phyloP scores from a whole-genome alignment of 495 filamentous ascomycete species.

The Talaromyces adpressus region DNA sequence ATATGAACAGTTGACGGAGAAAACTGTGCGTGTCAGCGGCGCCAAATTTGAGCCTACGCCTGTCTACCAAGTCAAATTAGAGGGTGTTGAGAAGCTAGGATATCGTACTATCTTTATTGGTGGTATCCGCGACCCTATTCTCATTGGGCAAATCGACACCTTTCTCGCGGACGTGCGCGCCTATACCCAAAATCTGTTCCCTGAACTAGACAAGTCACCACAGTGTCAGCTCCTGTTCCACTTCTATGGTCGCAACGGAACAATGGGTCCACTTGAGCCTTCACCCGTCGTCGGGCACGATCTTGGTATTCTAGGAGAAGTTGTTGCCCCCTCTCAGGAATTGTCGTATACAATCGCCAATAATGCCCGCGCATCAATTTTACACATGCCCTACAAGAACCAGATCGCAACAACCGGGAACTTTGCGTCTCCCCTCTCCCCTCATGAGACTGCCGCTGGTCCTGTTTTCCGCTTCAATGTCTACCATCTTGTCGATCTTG shows the following conservation, averaged over 20 bases:
- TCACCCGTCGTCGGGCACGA: slow-evolving; percentile 14
- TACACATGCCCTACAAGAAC: slow-evolving; percentile 36
- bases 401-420: slow-evolving; percentile 41
- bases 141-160: slow-evolving; percentile 30
- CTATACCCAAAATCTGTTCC: slow-evolving; percentile 19
- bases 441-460: slow-evolving; percentile 28
- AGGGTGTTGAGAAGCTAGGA: slow-evolving; percentile 31
- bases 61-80: slow-evolving; percentile 38
- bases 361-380: slow-evolving; percentile 23
- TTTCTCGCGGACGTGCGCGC: slow-evolving; percentile 22
- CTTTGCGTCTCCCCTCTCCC: slow-evolving; percentile 33
- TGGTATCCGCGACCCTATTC: slow-evolving; percentile 36
- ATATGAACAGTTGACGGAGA: slow-evolving; percentile 33
- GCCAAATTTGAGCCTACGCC: slow-evolving; percentile 24
- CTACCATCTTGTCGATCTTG: slow-evolving; percentile 39
- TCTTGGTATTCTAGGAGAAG: slow-evolving; percentile 35
- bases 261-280: slow-evolving; percentile 13
- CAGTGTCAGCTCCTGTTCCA: slow-evolving; percentile 30
- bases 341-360: slow-evolving; percentile 28
- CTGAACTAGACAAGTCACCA: slow-evolving; percentile 11
- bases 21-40: slow-evolving; percentile 31
- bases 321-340: slow-evolving; percentile 31
- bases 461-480: slow-evolving; percentile 34
- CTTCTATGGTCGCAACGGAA: slow-evolving; percentile 29
- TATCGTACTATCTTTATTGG: slow-evolving; percentile 41